Conservation (phyloP, 345 rosid genomes). For the Eucalyptus erythrocorys region DNA sequence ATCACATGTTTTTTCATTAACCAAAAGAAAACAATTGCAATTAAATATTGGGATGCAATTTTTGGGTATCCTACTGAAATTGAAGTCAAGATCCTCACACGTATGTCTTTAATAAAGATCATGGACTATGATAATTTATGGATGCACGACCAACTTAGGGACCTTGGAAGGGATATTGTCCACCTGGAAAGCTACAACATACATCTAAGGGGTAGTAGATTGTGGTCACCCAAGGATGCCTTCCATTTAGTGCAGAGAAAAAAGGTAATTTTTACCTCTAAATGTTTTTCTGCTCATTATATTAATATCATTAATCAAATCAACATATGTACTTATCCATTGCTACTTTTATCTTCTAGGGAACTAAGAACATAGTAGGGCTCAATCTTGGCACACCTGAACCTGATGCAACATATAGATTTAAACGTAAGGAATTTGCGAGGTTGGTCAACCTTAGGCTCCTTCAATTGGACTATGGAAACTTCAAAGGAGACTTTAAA, state of each 20-base stretch:
- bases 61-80: not conserved
- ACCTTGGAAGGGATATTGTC: not conserved
- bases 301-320: not conserved
- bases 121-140: accelerated
- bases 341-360: too few relatives aligned
- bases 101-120: not conserved
- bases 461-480: not conserved
- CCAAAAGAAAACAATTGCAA: not conserved
- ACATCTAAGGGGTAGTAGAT: not conserved
- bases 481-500: not conserved
- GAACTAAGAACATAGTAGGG: not conserved
- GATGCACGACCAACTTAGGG: not conserved
- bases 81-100: not conserved
- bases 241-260: not conserved
- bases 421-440: not conserved
- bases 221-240: not conserved
- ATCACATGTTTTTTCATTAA: not conserved
- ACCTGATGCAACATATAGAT: accelerated
- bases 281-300: not conserved
- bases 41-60: not conserved
- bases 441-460: not conserved
- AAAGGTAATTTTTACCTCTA: not conserved
- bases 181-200: accelerated
- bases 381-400: not conserved
- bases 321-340: too few relatives aligned